Percentiles rank a stretch among this genome's conserved stretches.
Evolutionary conservation across 805 yeast species (phyloP).

Genomic region (Wickerhamiella vanderwaltii): DNA sequence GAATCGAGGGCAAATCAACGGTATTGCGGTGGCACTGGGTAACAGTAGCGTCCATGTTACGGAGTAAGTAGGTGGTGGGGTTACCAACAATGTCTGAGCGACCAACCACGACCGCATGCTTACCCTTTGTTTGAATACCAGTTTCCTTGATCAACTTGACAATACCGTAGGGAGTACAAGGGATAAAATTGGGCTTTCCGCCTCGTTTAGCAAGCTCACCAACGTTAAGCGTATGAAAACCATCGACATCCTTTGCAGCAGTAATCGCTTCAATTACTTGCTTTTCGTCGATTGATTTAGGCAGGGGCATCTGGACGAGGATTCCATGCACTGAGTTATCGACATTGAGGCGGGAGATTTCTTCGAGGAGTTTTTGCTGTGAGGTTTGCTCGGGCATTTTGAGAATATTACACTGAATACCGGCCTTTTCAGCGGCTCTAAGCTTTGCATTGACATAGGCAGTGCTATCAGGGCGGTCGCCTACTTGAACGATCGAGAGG

Average conservation of each 20-base stretch:
- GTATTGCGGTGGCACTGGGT: slow-evolving; percentile 76
- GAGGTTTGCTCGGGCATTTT: slow-evolving; percentile 50
- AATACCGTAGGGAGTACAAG: slow-evolving; percentile 94
- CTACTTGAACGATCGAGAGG: slow-evolving; percentile 80
- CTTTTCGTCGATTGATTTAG: slow-evolving; percentile 67
- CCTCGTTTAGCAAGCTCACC: slow-evolving; percentile 86
- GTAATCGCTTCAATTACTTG: slow-evolving; percentile 64
- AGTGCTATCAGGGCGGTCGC: slow-evolving; percentile 79
- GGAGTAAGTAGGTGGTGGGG: slow-evolving; percentile 76
- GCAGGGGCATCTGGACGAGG: slow-evolving; percentile 82
- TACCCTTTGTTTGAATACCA: slow-evolving; percentile 54
- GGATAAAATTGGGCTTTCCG: slow-evolving; percentile 70
- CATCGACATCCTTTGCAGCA: slow-evolving; percentile 89
- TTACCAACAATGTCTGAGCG: slow-evolving; percentile 96
- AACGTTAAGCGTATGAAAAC: slow-evolving; percentile 75
- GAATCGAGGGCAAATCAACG: slow-evolving; percentile 42
- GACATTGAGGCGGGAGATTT: slow-evolving; percentile 52
- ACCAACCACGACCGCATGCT: slow-evolving; percentile 82
- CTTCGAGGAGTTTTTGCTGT: slow-evolving; percentile 45
- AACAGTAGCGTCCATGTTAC: slow-evolving; percentile 72
- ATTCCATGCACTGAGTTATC: slow-evolving; percentile 75
- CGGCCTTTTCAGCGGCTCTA: slow-evolving; percentile 76
- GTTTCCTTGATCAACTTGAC: slow-evolving; percentile 64
- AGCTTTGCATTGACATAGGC: slow-evolving; percentile 87
- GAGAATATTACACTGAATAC: slow-evolving; percentile 53